Evolutionary conservation across 2,329 filamentous ascomycete species (phyloP), one percentile per base, ranked within the genome.

Genomic region (Diplocarpon rosae): DNA sequence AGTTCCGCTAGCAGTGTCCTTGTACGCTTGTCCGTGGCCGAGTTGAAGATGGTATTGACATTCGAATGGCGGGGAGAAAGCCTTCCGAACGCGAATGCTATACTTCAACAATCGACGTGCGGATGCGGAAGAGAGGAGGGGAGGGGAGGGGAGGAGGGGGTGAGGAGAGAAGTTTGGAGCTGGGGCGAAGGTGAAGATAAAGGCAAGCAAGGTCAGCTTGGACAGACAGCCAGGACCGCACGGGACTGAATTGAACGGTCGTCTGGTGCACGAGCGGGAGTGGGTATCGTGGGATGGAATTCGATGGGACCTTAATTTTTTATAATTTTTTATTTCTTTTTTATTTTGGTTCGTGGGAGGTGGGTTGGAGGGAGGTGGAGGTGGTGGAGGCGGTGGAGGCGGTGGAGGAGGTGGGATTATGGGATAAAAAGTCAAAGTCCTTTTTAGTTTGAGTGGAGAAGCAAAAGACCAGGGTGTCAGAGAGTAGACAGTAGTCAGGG

Each of bases 61-160:
- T 51, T 49, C 48, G 53, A 56, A 54, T 49, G 53, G 56, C 48
- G 49, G 52, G 47, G 52, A 50, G 43, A 43, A 45, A 48, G 46
- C 56, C 56, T 49, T 51, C 53, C 51, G 49, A 48, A 39, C 29
- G 48, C 50, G 40, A 42, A 30, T 29, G 12, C 45, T 46, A 46
- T 12, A 11, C 31, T 46, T 42, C 30, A 44, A 45, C 42, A 24
- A 34, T 15, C 29, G 29, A 35, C 28, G 15, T 31, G 33, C 34
- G 46, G 46, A 37, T 33, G 48, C 43, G 44, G 44, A 42, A 40
- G 30, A 41, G 17, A 37, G 34, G 30, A 17, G 30, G 30, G 9
- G 30, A 9, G 9, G 30, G 30, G 9, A 14, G 30, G 9, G 30
- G 30, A 14, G 30, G 30, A 14, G 30, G 30, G 30, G 30, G n/a